These are phyloP conservation scores for Schizophyllum commune DNA, from an alignment of 1,284 basidiomycete genomes.

Conservation along the genomic window DNA sequence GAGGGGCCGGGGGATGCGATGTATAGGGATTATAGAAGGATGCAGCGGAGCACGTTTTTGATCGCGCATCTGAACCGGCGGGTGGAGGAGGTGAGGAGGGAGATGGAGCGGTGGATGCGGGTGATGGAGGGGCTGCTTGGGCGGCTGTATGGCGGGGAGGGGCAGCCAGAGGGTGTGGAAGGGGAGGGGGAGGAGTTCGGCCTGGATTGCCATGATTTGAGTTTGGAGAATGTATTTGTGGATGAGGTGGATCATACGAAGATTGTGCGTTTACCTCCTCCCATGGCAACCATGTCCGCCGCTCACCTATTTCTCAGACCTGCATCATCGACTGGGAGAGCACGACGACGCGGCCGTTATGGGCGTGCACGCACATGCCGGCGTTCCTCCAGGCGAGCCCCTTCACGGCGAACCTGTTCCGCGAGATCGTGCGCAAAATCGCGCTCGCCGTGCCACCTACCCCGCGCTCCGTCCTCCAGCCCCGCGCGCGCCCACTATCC, in stretches of 20 bases:
- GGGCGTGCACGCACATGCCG: slow-evolving; percentile 74
- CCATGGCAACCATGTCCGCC: too few species aligned
- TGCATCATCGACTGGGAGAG: slow-evolving; percentile 84
- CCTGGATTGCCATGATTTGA: slow-evolving; percentile 72
- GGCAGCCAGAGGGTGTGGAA: slow-evolving; percentile 16
- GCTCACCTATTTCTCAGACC: slow-evolving; percentile 38
- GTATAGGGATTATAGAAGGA: slow-evolving; percentile 72
- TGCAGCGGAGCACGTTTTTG: slow-evolving; percentile 70
- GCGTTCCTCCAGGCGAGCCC: slow-evolving; percentile 69
- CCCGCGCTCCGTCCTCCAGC: slow-evolving; percentile 15
- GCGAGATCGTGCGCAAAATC: slow-evolving; percentile 47
- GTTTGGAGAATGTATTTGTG: slow-evolving; percentile 75
- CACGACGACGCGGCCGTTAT: slow-evolving; percentile 72
- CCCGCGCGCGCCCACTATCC: slow-evolving; percentile 4
- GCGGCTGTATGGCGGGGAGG: slow-evolving; percentile 7
- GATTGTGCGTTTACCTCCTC: slow-evolving; percentile 47
- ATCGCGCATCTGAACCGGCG: slow-evolving; percentile 57
- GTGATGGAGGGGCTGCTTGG: slow-evolving; percentile 52
- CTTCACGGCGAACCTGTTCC: slow-evolving; percentile 63
- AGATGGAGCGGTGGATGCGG: slow-evolving; percentile 61
- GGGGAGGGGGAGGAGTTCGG: slow-evolving; percentile 48
- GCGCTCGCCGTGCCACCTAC: slow-evolving; percentile 20
- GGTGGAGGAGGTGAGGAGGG: slow-evolving; percentile 51
- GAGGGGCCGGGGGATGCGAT: slow-evolving; percentile 63
- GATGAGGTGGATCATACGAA: slow-evolving; percentile 56